A percentile compares a stretch with the other conserved stretches of the same genome.
Conservation (phyloP, 2,329 filamentous ascomycete genomes). For the Clonostachys chloroleuca region DNA sequence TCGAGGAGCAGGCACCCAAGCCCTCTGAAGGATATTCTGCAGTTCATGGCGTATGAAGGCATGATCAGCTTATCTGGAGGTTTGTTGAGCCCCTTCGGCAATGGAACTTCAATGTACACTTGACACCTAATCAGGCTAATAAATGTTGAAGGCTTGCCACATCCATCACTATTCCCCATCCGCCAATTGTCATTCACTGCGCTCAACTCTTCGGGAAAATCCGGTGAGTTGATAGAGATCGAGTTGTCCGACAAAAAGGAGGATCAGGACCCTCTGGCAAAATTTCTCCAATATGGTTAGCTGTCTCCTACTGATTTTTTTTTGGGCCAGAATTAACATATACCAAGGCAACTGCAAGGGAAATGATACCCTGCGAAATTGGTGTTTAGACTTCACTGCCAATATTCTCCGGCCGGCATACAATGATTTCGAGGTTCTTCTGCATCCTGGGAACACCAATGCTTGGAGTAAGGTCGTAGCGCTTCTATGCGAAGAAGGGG, state of each 20-base stretch:
- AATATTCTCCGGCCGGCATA: too few relatives aligned
- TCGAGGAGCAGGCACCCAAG: constrained; percentile 18
- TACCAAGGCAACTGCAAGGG: too few relatives aligned
- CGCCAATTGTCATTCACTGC: constrained; percentile 5
- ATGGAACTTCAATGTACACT: background rate
- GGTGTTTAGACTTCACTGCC: too few relatives aligned
- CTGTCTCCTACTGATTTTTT: too few relatives aligned
- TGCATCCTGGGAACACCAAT: constrained; percentile 22
- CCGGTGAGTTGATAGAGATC: too few relatives aligned
- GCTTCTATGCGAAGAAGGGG: constrained; percentile 16
- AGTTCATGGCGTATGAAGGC: constrained; percentile 21
- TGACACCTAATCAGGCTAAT: background rate
- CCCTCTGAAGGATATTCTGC: constrained; percentile 24
- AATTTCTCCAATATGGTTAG: too few relatives aligned
- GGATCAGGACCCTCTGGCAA: too few relatives aligned
- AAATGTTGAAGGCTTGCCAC: constrained; percentile 13
- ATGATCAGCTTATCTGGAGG: constrained; percentile 24
- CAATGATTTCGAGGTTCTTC: constrained; percentile 9
- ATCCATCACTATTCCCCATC: constrained; percentile 18
- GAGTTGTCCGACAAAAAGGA: too few relatives aligned
- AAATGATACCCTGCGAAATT: too few relatives aligned
- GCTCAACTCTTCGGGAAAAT: too few relatives aligned
- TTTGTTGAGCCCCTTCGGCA: constrained; percentile 3
- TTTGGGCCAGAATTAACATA: too few relatives aligned
- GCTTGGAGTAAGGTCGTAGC: constrained; percentile 21